Evolutionary conservation across 2,329 filamentous ascomycete genomes (phyloP).

Genomic region (Teratosphaeria destructans): DNA sequence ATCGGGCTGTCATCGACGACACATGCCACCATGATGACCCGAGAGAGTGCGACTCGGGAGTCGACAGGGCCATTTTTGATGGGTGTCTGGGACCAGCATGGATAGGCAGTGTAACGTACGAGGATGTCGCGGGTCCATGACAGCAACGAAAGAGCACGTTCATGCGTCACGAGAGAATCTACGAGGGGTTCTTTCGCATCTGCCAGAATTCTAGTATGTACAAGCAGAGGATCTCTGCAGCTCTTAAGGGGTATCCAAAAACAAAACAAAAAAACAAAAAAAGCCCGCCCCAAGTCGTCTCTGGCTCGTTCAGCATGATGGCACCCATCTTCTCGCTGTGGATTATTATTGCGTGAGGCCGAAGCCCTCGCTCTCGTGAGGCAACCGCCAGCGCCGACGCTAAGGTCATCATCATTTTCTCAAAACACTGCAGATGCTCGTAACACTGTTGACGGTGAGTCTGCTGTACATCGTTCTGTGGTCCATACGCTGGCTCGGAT

Average conservation of each 20-base stretch:
- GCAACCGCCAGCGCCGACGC: constrained; percentile 16
- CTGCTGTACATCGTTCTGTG: neutral
- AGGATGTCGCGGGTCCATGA: neutral
- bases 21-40: neutral
- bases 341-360: neutral
- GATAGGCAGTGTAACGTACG: neutral
- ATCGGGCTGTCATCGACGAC: neutral
- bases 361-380: neutral
- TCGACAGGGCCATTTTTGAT: neutral
- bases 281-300: neutral
- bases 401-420: constrained; percentile 1
- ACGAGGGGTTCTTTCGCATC: neutral
- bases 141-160: neutral
- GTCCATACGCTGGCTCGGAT: neutral
- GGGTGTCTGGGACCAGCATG: neutral
- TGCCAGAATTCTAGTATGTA: neutral
- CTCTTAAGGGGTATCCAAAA: neutral
- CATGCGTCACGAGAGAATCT: neutral
- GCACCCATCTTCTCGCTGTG: neutral
- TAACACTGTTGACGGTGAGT: neutral
- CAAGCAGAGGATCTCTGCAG: neutral
- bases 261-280: neutral
- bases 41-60: neutral
- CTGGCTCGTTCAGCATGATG: neutral
- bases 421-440: neutral